These are phyloP conservation scores for Starmerella gropengiesseri DNA, from an alignment of 805 yeast species.

Conservation along the genomic window DNA sequence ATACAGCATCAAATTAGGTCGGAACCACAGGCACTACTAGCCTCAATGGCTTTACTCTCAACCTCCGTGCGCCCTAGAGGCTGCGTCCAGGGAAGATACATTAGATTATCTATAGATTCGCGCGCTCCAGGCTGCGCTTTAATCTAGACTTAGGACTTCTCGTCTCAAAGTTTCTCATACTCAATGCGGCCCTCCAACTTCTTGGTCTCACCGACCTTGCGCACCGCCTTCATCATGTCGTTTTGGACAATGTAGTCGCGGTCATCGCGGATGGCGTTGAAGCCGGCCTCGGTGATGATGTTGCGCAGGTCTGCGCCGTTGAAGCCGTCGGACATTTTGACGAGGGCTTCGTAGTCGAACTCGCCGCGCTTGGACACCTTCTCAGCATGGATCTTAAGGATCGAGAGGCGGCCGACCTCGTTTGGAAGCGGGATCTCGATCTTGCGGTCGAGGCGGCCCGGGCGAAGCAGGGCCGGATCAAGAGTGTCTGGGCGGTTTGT, in stretches of 20 bases:
- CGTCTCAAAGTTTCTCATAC: conserved; percentile 78
- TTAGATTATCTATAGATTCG: not conserved
- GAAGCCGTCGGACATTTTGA: conserved; percentile 97
- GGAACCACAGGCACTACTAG: too few relatives aligned
- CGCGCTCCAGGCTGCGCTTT: not conserved
- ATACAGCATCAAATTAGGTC: not conserved
- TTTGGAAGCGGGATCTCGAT: conserved; percentile 92
- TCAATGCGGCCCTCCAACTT: conserved; percentile 93
- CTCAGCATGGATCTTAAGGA: conserved; percentile 84
- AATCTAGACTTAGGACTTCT: too few relatives aligned
- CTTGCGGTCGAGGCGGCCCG: conserved; percentile 94
- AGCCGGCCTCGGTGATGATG: conserved; percentile 97
- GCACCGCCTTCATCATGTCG: conserved; percentile 94
- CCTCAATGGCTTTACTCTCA: too few relatives aligned
- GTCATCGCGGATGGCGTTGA: conserved; percentile 95
- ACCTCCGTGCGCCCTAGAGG: too few relatives aligned
- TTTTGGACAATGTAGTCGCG: conserved; percentile 87
- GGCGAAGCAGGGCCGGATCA: conserved; percentile 93
- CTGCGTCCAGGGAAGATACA: not conserved
- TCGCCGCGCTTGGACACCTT: conserved; percentile 85
- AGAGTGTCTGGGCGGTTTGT: conserved; percentile 98
- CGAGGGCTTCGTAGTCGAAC: conserved; percentile 92
- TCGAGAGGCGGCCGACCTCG: conserved; percentile 88
- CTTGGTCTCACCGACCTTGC: conserved; percentile 94
- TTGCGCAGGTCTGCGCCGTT: conserved; percentile 98